Conservation (phyloP, 768 basidiomycete genomes). For the Candolleomyces eurysporus region DNA sequence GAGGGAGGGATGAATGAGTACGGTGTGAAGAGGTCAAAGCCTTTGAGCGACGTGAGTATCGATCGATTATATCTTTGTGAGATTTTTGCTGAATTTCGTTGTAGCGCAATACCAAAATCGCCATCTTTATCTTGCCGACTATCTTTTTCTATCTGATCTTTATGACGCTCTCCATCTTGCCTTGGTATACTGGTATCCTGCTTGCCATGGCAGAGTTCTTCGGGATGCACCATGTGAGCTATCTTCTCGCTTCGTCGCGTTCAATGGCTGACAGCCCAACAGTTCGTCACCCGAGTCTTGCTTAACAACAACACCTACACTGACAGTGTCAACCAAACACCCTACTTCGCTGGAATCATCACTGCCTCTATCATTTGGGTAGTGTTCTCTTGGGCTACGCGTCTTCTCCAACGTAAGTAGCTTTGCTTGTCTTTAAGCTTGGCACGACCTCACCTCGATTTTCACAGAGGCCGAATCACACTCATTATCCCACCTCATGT, state of each 20-base stretch:
- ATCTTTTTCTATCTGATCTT: constrained; percentile 83
- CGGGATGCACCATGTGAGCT: constrained; percentile 87
- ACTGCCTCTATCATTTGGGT: constrained; percentile 85
- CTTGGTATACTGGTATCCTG: constrained; percentile 87
- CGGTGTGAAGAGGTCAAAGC: constrained; percentile 61
- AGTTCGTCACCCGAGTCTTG: constrained; percentile 84
- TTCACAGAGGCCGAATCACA: constrained; percentile 76
- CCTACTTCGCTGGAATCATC: constrained; percentile 94
- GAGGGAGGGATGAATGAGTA: constrained; percentile 84
- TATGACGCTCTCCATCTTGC: constrained; percentile 75
- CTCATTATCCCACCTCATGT: constrained; percentile 72
- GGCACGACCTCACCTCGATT: neutral
- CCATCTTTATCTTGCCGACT: constrained; percentile 75
- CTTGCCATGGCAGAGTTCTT: constrained; percentile 87
- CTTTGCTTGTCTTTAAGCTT: neutral
- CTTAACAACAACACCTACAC: constrained; percentile 80
- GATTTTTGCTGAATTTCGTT: too few relatives aligned
- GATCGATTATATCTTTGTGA: too few relatives aligned
- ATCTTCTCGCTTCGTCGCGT: constrained; percentile 5
- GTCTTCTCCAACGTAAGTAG: constrained; percentile 66
- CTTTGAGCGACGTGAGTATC: constrained; percentile 53
- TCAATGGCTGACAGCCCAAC: constrained; percentile 13
- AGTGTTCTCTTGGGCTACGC: constrained; percentile 74
- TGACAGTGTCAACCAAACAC: constrained; percentile 80
- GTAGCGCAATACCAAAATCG: constrained; percentile 70